phyloP scores from a whole-genome alignment of 1,139 yeast species.

The Tardiomyces blankii region DNA sequence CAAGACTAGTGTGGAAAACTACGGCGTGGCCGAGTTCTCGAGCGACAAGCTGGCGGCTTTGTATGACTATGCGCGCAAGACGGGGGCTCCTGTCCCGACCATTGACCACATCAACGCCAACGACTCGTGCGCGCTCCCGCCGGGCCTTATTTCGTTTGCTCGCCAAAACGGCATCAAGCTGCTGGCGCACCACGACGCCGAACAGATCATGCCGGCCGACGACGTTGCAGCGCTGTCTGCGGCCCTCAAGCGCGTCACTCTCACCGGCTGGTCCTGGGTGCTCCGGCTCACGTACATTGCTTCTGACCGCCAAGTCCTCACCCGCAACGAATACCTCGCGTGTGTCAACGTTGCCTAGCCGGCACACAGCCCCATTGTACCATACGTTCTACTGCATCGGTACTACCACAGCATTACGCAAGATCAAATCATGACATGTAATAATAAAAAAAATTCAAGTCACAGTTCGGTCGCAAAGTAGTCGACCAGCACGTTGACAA shows the following conservation, averaged over 20 bases:
- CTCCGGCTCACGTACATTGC: constrained; percentile 17
- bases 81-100: constrained; percentile 9
- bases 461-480: constrained; percentile 15
- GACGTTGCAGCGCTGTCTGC: background rate
- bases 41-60: constrained; percentile 12
- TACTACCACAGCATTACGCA: too few relatives aligned
- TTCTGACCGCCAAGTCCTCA: constrained; percentile 20
- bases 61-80: constrained; percentile 6
- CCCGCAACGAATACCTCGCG: constrained; percentile 18
- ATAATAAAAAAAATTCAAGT: background rate
- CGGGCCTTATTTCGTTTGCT: constrained; percentile 17
- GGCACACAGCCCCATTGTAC: too few relatives aligned
- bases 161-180: constrained; percentile 17
- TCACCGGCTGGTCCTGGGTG: constrained; percentile 18
- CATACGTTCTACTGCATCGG: too few relatives aligned
- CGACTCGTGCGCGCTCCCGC: constrained; percentile 25
- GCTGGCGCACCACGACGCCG: constrained; percentile 24
- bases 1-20: constrained; percentile 5
- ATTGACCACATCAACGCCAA: constrained; percentile 23
- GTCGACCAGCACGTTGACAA: constrained; percentile 44
- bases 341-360: background rate
- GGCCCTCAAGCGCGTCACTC: background rate
- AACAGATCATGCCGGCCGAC: background rate
- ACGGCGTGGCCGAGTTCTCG: constrained; percentile 23
- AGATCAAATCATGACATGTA: background rate